Base-by-base conservation (phyloP, 495 filamentous ascomycete genomes). In the Xylaria castorea region DNA sequence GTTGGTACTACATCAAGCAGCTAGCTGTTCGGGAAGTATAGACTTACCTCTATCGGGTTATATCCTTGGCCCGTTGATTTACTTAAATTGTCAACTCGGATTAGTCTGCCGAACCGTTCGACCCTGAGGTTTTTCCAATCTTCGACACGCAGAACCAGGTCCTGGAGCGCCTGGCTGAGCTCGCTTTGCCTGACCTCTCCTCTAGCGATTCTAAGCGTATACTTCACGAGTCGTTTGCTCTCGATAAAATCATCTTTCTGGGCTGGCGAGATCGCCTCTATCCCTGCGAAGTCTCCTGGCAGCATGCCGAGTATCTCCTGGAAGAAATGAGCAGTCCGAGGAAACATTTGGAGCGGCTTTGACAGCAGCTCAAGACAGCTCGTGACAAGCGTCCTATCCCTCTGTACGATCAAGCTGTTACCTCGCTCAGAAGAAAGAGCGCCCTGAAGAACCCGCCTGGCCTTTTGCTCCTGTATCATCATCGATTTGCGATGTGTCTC, bases 301-400 rank as follows among this genome's bases (percentile, higher is more conserved):
- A 40, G 60, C 1, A 63, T 63, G 32, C 6, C 36, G 5, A 63
- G 4, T 12, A 63, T 63, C 25, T 63, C 60, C n/a, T 63, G 60
- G n/a, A 63, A 63, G 20, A 63, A 63, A 1, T 42, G 36, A 12
- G 36, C n/a, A 16, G 34, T 6, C 4, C n/a, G 60, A 40, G 36
- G 8, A 44, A 38, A 42, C n/a, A 40, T 42, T 3, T n/a, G 12
- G n/a, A 16, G n/a, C n/a, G 60, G n/a, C 18, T 42, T 44, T 63
- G 36, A 63, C n/a, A 61, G 58, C 16, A 61, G 30, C 14, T 61
- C 58, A 61, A 36, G 30, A 18, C 58, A 61, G 58, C 20, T 40
- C 7, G 20, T 22, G 60, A 63, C n/a, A 0, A 42, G 8, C n/a
- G 12, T 11, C 60, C 1, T 36, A 3, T 12, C 5, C 7, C n/a